phyloP scores from a whole-genome alignment of 495 filamentous ascomycete genomes.

The Hypoxylon lienhwacheense region DNA sequence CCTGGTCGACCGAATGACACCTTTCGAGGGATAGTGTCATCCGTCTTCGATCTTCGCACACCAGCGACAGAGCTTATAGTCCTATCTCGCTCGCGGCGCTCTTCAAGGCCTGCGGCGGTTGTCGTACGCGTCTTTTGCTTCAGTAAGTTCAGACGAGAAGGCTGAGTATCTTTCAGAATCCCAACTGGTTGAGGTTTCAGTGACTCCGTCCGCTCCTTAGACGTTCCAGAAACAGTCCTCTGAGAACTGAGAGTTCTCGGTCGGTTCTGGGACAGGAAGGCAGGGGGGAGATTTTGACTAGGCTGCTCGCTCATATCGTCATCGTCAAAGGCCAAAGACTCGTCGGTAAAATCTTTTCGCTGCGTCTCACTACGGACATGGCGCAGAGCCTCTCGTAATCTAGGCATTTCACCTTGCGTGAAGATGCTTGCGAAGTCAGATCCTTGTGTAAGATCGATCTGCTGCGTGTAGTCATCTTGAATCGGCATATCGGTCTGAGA shows the following conservation, averaged over 20 bases:
- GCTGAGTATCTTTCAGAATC: constrained; percentile 50
- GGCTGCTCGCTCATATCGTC: constrained; percentile 31
- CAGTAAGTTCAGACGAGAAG: constrained; percentile 37
- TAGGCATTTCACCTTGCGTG: constrained; percentile 42
- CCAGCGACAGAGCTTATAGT: constrained; percentile 1
- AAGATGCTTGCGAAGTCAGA: constrained; percentile 48
- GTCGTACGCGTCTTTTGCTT: constrained; percentile 17
- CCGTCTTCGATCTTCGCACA: constrained; percentile 20
- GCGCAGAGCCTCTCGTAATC: constrained; percentile 42
- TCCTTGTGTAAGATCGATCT: constrained; percentile 47
- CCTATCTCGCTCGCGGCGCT: constrained; percentile 7
- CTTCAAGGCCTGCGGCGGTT: constrained; percentile 6
- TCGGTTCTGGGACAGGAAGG: constrained; percentile 14
- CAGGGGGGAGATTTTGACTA: constrained; percentile 20
- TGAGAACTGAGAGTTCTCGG: constrained; percentile 28
- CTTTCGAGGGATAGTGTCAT: constrained; percentile 20
- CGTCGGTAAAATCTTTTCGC: constrained; percentile 9
- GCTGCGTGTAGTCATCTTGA: constrained; percentile 48
- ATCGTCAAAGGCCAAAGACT: constrained; percentile 16
- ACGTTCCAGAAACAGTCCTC: constrained; percentile 12
- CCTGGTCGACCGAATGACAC: constrained; percentile 25
- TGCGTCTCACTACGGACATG: constrained; percentile 37
- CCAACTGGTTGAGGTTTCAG: constrained; percentile 40
- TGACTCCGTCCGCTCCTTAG: constrained; percentile 27
- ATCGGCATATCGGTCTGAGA: constrained; percentile 40